Evolutionary conservation across 345 rosid genomes (phyloP).

Genomic region (Rhodamnia argentea): DNA sequence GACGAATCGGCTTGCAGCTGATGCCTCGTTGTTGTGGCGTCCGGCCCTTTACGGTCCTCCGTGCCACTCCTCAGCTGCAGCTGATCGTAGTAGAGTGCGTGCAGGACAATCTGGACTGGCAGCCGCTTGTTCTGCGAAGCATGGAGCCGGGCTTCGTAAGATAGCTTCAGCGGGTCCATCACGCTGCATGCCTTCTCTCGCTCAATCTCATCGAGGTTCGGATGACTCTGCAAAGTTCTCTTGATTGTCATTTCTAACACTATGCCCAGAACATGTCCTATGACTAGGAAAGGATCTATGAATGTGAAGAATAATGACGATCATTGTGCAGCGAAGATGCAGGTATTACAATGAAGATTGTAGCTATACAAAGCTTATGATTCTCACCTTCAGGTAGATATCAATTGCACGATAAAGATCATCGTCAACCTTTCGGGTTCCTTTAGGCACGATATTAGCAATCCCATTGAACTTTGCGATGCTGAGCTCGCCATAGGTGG

Average conservation of each 20-base stretch:
- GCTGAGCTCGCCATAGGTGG: slow-evolving; percentile 36
- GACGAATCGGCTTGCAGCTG: slow-evolving; percentile 59
- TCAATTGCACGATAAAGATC: slow-evolving; percentile 88
- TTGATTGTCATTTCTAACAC: not conserved
- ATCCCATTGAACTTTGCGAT: slow-evolving; percentile 86
- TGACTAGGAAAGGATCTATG: not conserved
- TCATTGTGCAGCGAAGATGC: not conserved
- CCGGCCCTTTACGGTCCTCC: slow-evolving; percentile 16
- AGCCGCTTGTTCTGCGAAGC: slow-evolving; percentile 93
- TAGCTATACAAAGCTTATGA: not conserved
- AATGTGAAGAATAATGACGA: not conserved
- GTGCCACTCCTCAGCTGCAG: slow-evolving; percentile 73
- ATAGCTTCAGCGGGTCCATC: slow-evolving; percentile 80
- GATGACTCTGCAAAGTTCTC: slow-evolving; percentile 40
- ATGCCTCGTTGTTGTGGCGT: slow-evolving; percentile 36
- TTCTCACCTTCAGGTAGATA: slow-evolving; percentile 62
- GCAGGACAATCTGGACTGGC: slow-evolving; percentile 79
- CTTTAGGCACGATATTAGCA: slow-evolving; percentile 65
- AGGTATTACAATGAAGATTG: not conserved
- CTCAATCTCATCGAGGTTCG: slow-evolving; percentile 83
- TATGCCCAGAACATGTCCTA: not conserved
- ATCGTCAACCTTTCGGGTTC: slow-evolving; percentile 64
- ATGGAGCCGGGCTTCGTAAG: slow-evolving; percentile 89
- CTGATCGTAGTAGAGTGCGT: slow-evolving; percentile 83
- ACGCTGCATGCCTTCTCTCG: slow-evolving; percentile 84